Percentiles rank a stretch among this genome's conserved stretches.
Evolutionary conservation across 768 basidiomycete species (phyloP).

Genomic region (Kwoniella shandongensis): DNA sequence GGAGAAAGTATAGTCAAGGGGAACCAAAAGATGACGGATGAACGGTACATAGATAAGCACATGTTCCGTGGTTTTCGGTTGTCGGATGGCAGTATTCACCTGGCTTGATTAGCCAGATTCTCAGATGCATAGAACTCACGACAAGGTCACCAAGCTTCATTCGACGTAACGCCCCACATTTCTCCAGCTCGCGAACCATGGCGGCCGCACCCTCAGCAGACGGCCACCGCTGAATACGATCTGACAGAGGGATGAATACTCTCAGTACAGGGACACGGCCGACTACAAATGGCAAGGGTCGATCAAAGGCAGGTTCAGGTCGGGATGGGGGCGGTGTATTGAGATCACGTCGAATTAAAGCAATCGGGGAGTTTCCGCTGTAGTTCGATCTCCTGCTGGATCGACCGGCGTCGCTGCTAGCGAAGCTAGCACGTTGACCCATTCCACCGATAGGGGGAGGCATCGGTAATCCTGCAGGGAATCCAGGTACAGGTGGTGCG

Average conservation of each 20-base stretch:
- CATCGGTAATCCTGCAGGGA: slow-evolving; percentile 21
- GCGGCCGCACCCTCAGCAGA: slow-evolving; percentile 46
- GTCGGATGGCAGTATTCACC: slow-evolving; percentile 48
- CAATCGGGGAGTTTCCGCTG: slow-evolving; percentile 11
- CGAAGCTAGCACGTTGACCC: slow-evolving; percentile 27
- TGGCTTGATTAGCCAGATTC: slow-evolving; percentile 3
- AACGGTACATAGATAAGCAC: slow-evolving; percentile 48
- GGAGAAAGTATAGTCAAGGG: slow-evolving; percentile 43
- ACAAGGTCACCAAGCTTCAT: slow-evolving; percentile 47
- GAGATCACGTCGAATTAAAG: slow-evolving; percentile 1
- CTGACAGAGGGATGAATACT: slow-evolving; percentile 51
- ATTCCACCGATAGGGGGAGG: slow-evolving; percentile 19
- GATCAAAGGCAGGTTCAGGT: slow-evolving; percentile 49
- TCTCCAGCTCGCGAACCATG: slow-evolving; percentile 45
- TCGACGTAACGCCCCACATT: slow-evolving; percentile 46
- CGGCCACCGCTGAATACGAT: slow-evolving; percentile 43
- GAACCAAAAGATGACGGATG: slow-evolving; percentile 46
- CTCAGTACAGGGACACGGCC: slow-evolving; percentile 46
- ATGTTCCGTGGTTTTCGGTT: slow-evolving; percentile 41
- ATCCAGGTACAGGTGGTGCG: slow-evolving; percentile 26
- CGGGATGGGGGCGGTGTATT: slow-evolving; percentile 17
- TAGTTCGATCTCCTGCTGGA: slow-evolving; percentile 19
- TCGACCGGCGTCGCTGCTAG: slow-evolving; percentile 28
- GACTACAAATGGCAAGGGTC: slow-evolving; percentile 39
- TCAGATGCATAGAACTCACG: slow-evolving; percentile 19